These are phyloP conservation scores for Pseudonectria buxi DNA, from an alignment of 2,329 filamentous ascomycete genomes.

Conservation along the genomic window DNA sequence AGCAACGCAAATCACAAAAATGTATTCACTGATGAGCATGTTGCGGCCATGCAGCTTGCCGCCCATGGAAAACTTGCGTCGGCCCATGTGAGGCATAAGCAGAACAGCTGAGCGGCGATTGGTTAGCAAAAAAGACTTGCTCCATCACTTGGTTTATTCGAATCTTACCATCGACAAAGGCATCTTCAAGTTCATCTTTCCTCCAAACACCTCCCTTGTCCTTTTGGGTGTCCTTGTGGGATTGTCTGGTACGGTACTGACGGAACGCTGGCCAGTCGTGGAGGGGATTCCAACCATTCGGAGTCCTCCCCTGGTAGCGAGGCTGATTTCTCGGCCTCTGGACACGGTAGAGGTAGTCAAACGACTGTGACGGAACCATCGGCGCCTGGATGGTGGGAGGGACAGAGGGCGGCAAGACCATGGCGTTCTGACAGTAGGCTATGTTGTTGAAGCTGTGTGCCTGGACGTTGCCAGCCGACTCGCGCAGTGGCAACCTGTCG, in stretches of 20 bases:
- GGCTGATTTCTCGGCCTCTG: slow-evolving; percentile 31
- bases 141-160: background rate
- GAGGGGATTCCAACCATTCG: slow-evolving; percentile 48
- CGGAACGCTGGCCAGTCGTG: slow-evolving; percentile 57
- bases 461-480: slow-evolving; percentile 48
- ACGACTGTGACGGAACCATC: slow-evolving; percentile 44
- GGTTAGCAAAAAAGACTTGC: slow-evolving; percentile 12
- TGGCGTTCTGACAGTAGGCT: slow-evolving; percentile 37
- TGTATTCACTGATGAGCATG: slow-evolving; percentile 63
- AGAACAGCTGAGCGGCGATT: slow-evolving; percentile 44
- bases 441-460: slow-evolving; percentile 34
- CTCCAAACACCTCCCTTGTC: slow-evolving; percentile 52
- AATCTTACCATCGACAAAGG: slow-evolving; percentile 58
- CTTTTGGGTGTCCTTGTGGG: slow-evolving; percentile 53
- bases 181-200: slow-evolving; percentile 52
- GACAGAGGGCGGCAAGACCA: slow-evolving; percentile 37
- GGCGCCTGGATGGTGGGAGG: slow-evolving; percentile 45
- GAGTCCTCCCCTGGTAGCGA: slow-evolving; percentile 28
- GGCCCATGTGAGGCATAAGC: slow-evolving; percentile 59
- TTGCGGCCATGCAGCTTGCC: slow-evolving; percentile 60
- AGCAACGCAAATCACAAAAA: slow-evolving; percentile 40
- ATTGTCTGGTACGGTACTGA: slow-evolving; percentile 59
- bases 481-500: slow-evolving; percentile 41
- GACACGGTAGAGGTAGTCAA: slow-evolving; percentile 33
- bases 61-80: slow-evolving; percentile 59